These are phyloP conservation scores for Metschnikowia koreensis DNA, from an alignment of 805 yeast genomes.

Conservation along the genomic window DNA sequence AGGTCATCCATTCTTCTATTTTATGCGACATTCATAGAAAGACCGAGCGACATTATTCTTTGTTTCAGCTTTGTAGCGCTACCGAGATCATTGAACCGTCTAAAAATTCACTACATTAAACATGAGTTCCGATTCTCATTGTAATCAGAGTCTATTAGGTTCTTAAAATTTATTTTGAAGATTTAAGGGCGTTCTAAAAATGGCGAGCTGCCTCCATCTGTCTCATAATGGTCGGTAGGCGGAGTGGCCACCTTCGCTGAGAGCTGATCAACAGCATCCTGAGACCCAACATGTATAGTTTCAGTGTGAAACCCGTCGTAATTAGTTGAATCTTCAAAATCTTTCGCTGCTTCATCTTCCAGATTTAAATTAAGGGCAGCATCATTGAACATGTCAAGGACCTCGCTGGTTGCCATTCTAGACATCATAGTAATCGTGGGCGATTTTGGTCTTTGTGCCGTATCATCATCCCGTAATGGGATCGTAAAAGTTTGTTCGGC, in stretches of 20 bases:
- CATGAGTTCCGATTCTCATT: too few relatives aligned
- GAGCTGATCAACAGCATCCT: conserved; percentile 4
- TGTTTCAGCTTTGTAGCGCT: too few relatives aligned
- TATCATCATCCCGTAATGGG: conserved; percentile 43
- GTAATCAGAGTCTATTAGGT: neutral
- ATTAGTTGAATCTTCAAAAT: conserved; percentile 28
- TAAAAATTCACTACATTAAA: too few relatives aligned
- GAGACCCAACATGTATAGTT: conserved; percentile 29
- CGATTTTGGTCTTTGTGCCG: conserved; percentile 43
- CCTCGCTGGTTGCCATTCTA: conserved; percentile 70
- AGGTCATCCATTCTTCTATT: neutral
- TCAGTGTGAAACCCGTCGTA: conserved; percentile 51
- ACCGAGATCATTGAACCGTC: too few relatives aligned
- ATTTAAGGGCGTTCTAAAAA: conserved; percentile 17
- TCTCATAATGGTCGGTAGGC: conserved; percentile 28
- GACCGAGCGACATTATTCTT: too few relatives aligned
- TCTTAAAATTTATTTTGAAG: neutral
- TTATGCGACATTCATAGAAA: neutral
- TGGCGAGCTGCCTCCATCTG: conserved; percentile 44
- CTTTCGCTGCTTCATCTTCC: conserved; percentile 29
- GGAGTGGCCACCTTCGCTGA: conserved; percentile 20
- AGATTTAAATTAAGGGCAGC: conserved; percentile 35
- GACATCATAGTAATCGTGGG: conserved; percentile 82
- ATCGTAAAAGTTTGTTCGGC: conserved; percentile 36
- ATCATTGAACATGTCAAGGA: conserved; percentile 70